Evolutionary conservation across 352 stramenopile species (phyloP).

Genomic region (Phytopythium montanum): DNA sequence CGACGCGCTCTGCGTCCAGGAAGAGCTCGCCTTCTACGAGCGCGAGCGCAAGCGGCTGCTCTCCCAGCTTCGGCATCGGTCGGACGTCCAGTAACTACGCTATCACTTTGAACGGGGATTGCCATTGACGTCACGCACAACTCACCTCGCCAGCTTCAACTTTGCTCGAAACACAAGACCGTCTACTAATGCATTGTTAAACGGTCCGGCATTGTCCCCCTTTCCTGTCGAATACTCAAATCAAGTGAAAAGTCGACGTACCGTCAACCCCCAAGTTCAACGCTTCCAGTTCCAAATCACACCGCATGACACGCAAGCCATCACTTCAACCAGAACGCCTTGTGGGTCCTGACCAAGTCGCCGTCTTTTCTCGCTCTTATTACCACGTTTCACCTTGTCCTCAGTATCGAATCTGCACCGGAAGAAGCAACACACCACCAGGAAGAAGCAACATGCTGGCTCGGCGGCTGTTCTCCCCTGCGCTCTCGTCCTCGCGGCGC

Average conservation of each 20-base stretch:
- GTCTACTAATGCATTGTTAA: conserved; percentile 5
- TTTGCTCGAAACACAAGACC: not conserved
- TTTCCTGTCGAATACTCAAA: not conserved
- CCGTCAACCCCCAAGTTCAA: conserved; percentile 1
- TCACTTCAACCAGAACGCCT: not conserved
- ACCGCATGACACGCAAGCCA: not conserved
- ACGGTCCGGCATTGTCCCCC: no score
- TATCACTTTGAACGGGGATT: no score
- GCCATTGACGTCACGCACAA: no score
- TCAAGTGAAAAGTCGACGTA: not conserved
- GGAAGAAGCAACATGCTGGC: not conserved
- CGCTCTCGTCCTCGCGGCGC: not conserved
- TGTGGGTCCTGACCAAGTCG: not conserved
- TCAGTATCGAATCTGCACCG: not conserved
- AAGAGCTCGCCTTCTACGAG: conserved; percentile 16
- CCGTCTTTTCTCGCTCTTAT: not conserved
- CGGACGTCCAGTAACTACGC: no score
- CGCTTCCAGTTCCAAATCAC: not conserved
- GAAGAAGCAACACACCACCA: not conserved
- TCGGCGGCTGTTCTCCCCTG: not conserved
- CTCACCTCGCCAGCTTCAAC: conserved; percentile 5
- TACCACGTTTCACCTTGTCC: not conserved
- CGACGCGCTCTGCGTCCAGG: conserved; percentile 1
- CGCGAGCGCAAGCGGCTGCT: conserved; percentile 13
- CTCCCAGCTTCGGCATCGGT: not conserved